Conservation (phyloP, 768 basidiomycete genomes). For the Suillus brevipes region DNA sequence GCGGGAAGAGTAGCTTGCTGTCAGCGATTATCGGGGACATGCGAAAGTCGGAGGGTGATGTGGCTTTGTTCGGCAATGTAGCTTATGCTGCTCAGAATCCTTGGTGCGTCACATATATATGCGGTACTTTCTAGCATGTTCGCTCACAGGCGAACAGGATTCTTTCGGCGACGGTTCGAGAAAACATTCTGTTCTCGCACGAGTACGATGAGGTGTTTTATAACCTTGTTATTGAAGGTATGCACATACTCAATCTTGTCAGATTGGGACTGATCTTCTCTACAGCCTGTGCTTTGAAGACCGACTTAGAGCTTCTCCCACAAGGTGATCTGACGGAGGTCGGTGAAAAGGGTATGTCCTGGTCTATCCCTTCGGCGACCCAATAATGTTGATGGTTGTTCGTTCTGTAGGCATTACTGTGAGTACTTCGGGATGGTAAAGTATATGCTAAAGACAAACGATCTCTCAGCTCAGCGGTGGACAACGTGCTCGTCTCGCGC, state of each 20-base stretch:
- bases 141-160: slow-evolving; percentile 50
- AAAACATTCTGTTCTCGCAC: slow-evolving; percentile 92
- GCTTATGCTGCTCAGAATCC: slow-evolving; percentile 88
- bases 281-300: slow-evolving; percentile 79
- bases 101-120: slow-evolving; percentile 51
- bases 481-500: slow-evolving; percentile 77
- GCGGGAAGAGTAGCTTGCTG: slow-evolving; percentile 84
- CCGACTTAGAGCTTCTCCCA: slow-evolving; percentile 76
- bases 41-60: slow-evolving; percentile 71
- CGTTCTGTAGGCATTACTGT: slow-evolving; percentile 54
- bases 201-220: slow-evolving; percentile 86
- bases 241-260: background rate
- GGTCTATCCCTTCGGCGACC: background rate
- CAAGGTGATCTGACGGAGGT: slow-evolving; percentile 85
- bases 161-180: slow-evolving; percentile 79
- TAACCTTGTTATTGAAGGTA: slow-evolving; percentile 77
- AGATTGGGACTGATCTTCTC: background rate
- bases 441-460: slow-evolving; percentile 17
- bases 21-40: slow-evolving; percentile 89
- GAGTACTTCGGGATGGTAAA: slow-evolving; percentile 20
- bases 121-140: background rate
- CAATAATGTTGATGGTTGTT: background rate
- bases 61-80: slow-evolving; percentile 66
- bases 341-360: slow-evolving; percentile 70
- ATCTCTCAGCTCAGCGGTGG: slow-evolving; percentile 69